Percentiles rank a stretch among this genome's conserved stretches.
Conservation (phyloP, 257 asterid species). For the Nicotiana sylvestris region DNA sequence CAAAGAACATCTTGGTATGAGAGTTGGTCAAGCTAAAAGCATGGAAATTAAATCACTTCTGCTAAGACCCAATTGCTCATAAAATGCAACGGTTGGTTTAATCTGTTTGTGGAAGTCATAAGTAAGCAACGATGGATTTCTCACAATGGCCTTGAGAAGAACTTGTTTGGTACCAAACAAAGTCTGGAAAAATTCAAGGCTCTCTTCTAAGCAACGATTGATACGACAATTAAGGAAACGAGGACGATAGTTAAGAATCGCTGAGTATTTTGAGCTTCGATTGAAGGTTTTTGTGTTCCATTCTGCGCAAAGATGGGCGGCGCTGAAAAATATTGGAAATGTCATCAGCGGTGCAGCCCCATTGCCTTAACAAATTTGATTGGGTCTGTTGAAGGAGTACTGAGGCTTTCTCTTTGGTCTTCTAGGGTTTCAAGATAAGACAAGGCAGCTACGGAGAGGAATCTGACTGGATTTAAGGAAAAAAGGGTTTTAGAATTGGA, state of each 20-base stretch:
- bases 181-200: conserved; percentile 42
- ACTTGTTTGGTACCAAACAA: conserved; percentile 54
- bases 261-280: conserved; percentile 55
- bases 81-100: conserved; percentile 54
- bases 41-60: conserved; percentile 44
- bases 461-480: conserved; percentile 10
- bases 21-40: conserved; percentile 65
- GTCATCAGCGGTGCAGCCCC: too few species aligned
- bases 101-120: conserved; percentile 58
- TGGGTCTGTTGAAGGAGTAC: too few species aligned
- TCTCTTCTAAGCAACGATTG: conserved; percentile 39
- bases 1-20: conserved; percentile 54
- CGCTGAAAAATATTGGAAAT: too few species aligned
- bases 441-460: too few species aligned
- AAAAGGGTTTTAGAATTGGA: conserved; percentile 3
- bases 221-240: conserved; percentile 55
- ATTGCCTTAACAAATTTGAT: too few species aligned
- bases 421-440: too few species aligned
- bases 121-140: conserved; percentile 75
- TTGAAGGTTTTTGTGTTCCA: conserved; percentile 21
- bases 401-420: too few species aligned
- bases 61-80: conserved; percentile 57
- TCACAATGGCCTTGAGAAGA: conserved; percentile 57
- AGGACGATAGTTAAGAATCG: conserved; percentile 59
- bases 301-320: too few species aligned